A percentile compares a stretch with the other conserved stretches of the same genome.
Conservation (phyloP, 164 flowering plant genomes). For the Magnolia officinalis region DNA sequence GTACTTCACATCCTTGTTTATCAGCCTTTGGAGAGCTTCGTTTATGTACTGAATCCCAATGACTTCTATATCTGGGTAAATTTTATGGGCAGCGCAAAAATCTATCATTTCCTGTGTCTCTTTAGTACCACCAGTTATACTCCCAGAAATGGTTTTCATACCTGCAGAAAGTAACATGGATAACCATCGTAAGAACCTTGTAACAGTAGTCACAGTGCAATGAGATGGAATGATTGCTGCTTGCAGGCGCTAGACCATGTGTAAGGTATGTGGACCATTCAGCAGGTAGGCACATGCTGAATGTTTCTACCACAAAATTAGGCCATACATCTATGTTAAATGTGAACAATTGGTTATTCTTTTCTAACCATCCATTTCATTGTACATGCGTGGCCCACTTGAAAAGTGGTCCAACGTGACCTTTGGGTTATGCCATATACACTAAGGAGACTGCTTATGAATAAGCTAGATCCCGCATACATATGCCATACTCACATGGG, state of each 20-base stretch:
- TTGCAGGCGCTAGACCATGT: background rate
- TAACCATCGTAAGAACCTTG: background rate
- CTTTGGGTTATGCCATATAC: background rate
- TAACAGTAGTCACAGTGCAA: background rate
- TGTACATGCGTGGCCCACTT: background rate
- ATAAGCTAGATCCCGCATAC: background rate
- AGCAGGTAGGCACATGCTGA: no score
- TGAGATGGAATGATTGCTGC: background rate
- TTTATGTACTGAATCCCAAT: constrained; percentile 72
- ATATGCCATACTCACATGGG: background rate
- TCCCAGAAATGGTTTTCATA: constrained; percentile 58
- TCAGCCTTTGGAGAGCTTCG: constrained; percentile 79
- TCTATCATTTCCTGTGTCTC: constrained; percentile 80
- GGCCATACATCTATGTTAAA: no score
- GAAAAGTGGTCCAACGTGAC: background rate
- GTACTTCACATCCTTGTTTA: constrained; percentile 75
- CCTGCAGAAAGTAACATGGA: constrained; percentile 35
- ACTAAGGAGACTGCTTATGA: background rate
- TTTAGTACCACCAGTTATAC: constrained; percentile 68
- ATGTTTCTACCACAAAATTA: no score
- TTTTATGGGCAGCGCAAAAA: constrained; percentile 67
- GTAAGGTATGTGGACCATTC: no score
- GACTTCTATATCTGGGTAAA: constrained; percentile 69
- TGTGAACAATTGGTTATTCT: no score
- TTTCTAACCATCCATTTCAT: no score